Evolutionary conservation across 2,329 filamentous ascomycete genomes (phyloP), one percentile per base, ranked within the genome.

Genomic region (Stromatinia cepivora): DNA sequence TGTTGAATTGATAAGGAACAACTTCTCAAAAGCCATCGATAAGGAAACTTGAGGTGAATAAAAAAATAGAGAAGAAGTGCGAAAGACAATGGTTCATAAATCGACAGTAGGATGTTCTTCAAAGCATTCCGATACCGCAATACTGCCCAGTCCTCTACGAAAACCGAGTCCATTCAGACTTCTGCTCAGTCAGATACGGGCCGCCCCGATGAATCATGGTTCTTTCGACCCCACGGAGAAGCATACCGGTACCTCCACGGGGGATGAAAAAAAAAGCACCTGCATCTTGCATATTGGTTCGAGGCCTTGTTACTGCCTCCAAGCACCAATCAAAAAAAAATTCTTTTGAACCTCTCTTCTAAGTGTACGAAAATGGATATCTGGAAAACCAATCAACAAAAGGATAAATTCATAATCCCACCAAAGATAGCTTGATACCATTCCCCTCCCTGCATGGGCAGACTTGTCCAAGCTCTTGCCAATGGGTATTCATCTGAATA

Each of bases 71-170:
- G n/a, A 31, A 48, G 28, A 34, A 17, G 25, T 20, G 48, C n/a
- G 28, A 20, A 28, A 15, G 36, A 34, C 48, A 50, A 28, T 10
- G 10, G 17, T 28, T n/a, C 46, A 28, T n/a, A 25, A 25, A 52
- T 22, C 10, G 61, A 50, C 31, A n/a, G 6, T 15, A 52, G 22
- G 15, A 17, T 25, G 4, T 52, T 39, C 13, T 20, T 15, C 9
- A 52, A 39, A 63, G 15, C 22, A 50, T 50, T 63, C 59, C 59
- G 59, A 50, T 63, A 50, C 59, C 59, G 59, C 59, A 63, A 22
- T 36, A n/a, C 8, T 34, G 17, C 28, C 17, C 10, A 46, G 3
- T 15, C 13, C 36, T 31, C 50, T 20, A 31, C 31, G 34, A 50
- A 4, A 50, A 58, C 13, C 20, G n/a, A 42, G n/a, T 39, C 36